A percentile compares a stretch with the other conserved stretches of the same genome.
phyloP scores from a whole-genome alignment of 371 early-diverging fungal genomes.

The Actinomucor elegans region DNA sequence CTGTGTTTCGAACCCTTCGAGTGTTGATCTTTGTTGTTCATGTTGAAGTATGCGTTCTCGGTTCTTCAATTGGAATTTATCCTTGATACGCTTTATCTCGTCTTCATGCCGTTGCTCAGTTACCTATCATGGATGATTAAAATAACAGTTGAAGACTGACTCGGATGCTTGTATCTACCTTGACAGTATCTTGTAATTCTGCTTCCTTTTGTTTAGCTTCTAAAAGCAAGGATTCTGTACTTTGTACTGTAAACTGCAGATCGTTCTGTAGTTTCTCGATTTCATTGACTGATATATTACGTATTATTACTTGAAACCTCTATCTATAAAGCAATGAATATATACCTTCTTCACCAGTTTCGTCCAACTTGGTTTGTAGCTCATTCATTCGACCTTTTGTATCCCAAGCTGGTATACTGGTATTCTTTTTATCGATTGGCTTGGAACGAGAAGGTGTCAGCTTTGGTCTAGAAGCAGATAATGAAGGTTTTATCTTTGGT shows the following conservation, averaged over 20 bases:
- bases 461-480: neutral
- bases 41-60: slow-evolving; percentile 1
- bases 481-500: neutral
- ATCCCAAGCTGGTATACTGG: slow-evolving; percentile 54
- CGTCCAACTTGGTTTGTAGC: slow-evolving; percentile 22
- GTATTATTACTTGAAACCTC: too few relatives aligned
- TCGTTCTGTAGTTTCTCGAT: slow-evolving; percentile 46
- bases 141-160: neutral
- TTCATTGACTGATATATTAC: slow-evolving; percentile 44
- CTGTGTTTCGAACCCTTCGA: neutral
- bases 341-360: slow-evolving; percentile 26
- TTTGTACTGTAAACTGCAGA: slow-evolving; percentile 54
- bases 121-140: neutral
- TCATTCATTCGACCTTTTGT: slow-evolving; percentile 63
- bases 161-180: slow-evolving; percentile 18
- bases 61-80: slow-evolving; percentile 6
- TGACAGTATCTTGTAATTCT: slow-evolving; percentile 45
- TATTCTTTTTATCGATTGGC: neutral
- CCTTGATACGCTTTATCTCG: neutral
- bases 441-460: neutral
- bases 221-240: slow-evolving; percentile 59
- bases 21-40: neutral
- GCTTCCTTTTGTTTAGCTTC: slow-evolving; percentile 47
- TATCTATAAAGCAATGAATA: too few relatives aligned
- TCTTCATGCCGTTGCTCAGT: slow-evolving; percentile 4